phyloP scores from a whole-genome alignment of 345 rosid species.

The Lenwebbia sp. region DNA sequence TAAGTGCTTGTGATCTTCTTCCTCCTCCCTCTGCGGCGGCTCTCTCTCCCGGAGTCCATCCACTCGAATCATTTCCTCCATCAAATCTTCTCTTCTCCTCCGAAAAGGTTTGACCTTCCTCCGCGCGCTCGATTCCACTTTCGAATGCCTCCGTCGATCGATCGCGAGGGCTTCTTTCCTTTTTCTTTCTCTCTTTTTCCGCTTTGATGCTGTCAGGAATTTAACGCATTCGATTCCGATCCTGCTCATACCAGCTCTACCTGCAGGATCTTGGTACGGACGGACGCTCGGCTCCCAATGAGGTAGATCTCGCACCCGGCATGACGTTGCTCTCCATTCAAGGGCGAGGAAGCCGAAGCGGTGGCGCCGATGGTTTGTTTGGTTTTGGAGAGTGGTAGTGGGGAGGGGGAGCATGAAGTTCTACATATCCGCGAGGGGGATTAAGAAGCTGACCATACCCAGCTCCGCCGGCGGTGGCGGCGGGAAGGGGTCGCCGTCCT shows the following conservation, averaged over 20 bases:
- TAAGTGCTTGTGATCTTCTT: background rate
- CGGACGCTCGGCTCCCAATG: background rate
- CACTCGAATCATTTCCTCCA: too few relatives aligned
- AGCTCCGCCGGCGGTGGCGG: slow-evolving; percentile 11
- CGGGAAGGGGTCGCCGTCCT: slow-evolving; percentile 21
- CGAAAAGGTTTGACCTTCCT: too few relatives aligned
- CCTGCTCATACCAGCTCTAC: background rate
- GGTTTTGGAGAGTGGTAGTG: background rate
- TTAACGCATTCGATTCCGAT: background rate
- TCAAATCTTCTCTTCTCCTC: too few relatives aligned
- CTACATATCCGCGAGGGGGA: slow-evolving; percentile 55
- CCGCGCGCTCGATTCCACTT: too few relatives aligned
- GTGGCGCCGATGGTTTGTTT: background rate
- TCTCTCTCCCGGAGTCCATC: background rate
- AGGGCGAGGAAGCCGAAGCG: background rate
- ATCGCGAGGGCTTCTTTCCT: too few relatives aligned
- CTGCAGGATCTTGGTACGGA: background rate
- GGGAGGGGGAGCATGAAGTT: slow-evolving; percentile 41
- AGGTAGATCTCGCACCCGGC: slow-evolving; percentile 2
- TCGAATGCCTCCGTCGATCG: too few relatives aligned
- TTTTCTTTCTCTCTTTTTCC: background rate
- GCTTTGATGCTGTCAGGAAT: background rate
- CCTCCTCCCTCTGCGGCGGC: background rate
- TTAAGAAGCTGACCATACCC: slow-evolving; percentile 52
- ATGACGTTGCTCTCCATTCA: background rate